Evolutionary conservation across 768 basidiomycete genomes (phyloP).

Genomic region (Suillus occidentalis): DNA sequence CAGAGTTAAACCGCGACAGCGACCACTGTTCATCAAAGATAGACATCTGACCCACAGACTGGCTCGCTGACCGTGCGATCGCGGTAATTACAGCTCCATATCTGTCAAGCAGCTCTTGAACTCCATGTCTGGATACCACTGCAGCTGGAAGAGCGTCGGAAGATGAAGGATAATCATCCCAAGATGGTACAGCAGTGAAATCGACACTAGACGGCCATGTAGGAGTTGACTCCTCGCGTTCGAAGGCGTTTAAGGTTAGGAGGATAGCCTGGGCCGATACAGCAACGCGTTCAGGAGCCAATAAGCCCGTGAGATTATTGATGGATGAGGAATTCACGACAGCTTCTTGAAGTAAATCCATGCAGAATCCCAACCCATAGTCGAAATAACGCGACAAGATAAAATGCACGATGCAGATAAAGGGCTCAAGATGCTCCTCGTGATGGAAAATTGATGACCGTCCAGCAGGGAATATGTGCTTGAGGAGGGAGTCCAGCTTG

Average conservation of each 20-base stretch:
- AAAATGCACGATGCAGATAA: conserved; percentile 80
- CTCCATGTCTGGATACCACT: conserved; percentile 59
- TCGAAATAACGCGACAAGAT: conserved; percentile 82
- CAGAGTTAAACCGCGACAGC: conserved; percentile 45
- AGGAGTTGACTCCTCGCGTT: conserved; percentile 68
- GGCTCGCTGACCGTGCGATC: conserved; percentile 60
- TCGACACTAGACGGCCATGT: conserved; percentile 78
- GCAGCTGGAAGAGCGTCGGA: conserved; percentile 59
- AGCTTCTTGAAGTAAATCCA: conserved; percentile 79
- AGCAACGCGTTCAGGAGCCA: conserved; percentile 71
- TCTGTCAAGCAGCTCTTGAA: conserved; percentile 72
- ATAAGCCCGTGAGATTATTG: conserved; percentile 38
- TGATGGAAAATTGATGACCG: conserved; percentile 57
- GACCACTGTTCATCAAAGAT: conserved; percentile 87
- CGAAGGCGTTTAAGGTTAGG: conserved; percentile 66
- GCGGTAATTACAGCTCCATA: conserved; percentile 54
- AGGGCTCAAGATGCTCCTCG: conserved; percentile 77
- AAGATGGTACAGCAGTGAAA: conserved; percentile 52
- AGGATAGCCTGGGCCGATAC: conserved; percentile 79
- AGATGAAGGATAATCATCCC: conserved; percentile 70
- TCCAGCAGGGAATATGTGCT: conserved; percentile 76
- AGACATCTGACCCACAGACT: conserved; percentile 71
- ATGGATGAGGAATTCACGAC: conserved; percentile 40
- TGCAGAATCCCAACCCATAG: conserved; percentile 76
- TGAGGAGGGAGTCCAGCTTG: conserved; percentile 73